Base-by-base conservation (phyloP, 2,329 filamentous ascomycete species). In the Colletotrichum simmondsii region DNA sequence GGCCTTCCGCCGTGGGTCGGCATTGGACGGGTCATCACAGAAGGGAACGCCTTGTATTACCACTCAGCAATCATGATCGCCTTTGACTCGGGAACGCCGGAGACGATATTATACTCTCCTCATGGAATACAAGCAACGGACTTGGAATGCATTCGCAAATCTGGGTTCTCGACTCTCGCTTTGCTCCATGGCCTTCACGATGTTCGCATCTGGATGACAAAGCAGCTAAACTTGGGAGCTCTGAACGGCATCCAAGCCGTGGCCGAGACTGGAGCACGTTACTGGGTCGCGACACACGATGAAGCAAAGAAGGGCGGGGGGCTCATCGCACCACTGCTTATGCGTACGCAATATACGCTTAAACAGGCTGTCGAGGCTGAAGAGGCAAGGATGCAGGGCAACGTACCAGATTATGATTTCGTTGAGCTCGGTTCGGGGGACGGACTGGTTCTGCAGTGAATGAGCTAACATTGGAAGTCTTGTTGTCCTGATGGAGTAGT, bases 251-350 rank as follows among this genome's bases (percentile, higher is more conserved):
- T 92, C 19, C 83, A 87, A 70, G 88, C 89, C 3, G 90, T 90
- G 71, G 80, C 84, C 19, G 80, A 86, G 5, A 80, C 89, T 35
- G 82, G 84, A 2, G 88, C 90, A 0, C 87, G 83, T 75, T 93
- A 92, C 76, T 93, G 91, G 91, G 81, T 93, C 22, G 87, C 86
- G 0, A 93, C 91, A 30, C 91, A 93, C 75, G 91, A 92, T 75
- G 91, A 92, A 79, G 82, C 88, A 5, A 92, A 92, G 80, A 86
- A 80, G 65, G 90, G 89, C 0, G 85, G 85, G 0, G 90, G 91
- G 0, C 75, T 92, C 5, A 86, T 92, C 11, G 86, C 88, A 81
- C 80, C 82, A 73, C 85, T 91, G 53, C 76, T 91, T 64, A 79
- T 79, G 54, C 77, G 86, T 64, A 86, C 84, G 65, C 74, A 77